Base-by-base conservation (phyloP, 2,329 filamentous ascomycete species). In the Ophiognomonia clavigignenti-juglandacearum region DNA sequence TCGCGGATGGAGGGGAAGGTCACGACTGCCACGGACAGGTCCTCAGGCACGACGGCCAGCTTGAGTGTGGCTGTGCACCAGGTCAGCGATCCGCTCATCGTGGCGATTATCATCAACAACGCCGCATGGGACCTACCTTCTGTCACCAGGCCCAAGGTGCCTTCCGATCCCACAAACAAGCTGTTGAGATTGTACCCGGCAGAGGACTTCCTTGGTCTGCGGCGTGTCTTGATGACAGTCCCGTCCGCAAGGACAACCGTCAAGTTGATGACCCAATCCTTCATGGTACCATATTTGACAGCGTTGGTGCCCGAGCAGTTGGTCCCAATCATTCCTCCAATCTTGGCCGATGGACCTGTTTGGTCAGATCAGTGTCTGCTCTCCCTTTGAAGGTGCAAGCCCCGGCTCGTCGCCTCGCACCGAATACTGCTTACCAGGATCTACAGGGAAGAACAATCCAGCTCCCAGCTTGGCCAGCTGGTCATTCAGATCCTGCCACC, bases 401-500 rank as follows among this genome's bases (percentile, higher is more conserved):
- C n/a, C n/a, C n/a, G n/a, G n/a, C n/a, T n/a, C n/a, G n/a, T n/a
- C n/a, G n/a, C n/a, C n/a, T n/a, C n/a, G n/a, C n/a, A n/a, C n/a
- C n/a, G n/a, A n/a, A n/a, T n/a, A n/a, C n/a, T n/a, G n/a, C 70
- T 53, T 56, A 62, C 87, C 87, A 11, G 91, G 91, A 59, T 96
- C 91, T 11, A 95, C 83, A 1, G 91, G 91, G 61, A 96, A 95
- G 69, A 96, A 96, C 1, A 96, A 77, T 0, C 88, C 88, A 4
- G 80, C 83, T 32, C 79, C 74, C 64, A 85, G 80, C 59, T 86
- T 82, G 40, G 82, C 74, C 38, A 83, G 63, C 57, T 80, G 69
- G 54, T 85, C 81, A 58, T 96, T 96, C 48, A 96, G 69, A 43
- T 86, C 82, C 77, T 95, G 90, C 90, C 90, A 96, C n/a, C 86